phyloP scores from a whole-genome alignment of 169 alveolate species.

The Fabrea salina region DNA sequence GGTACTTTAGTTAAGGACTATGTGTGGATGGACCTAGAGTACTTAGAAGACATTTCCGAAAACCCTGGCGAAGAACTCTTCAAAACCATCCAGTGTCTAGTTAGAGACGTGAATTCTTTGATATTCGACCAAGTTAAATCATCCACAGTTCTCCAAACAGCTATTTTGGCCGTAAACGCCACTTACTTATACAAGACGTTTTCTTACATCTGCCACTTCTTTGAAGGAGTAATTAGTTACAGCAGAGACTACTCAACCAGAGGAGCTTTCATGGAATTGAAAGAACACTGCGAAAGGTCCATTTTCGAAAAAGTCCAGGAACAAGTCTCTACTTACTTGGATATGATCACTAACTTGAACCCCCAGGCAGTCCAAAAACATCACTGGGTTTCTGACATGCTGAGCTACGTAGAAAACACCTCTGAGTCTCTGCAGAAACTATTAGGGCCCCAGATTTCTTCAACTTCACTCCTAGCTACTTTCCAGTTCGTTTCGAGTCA shows the following conservation, averaged over 20 bases:
- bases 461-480: constrained; percentile 25
- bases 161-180: constrained; percentile 25
- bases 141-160: constrained; percentile 21
- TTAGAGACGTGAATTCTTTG: not conserved
- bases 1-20: not conserved
- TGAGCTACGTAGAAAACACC: not conserved
- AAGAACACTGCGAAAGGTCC: constrained; percentile 24
- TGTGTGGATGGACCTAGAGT: constrained; percentile 7
- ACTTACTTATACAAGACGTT: constrained; percentile 6
- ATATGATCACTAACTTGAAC: not conserved
- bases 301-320: constrained; percentile 7
- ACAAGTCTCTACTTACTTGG: not conserved
- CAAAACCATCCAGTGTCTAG: constrained; percentile 8
- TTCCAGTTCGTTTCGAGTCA: constrained; percentile 16
- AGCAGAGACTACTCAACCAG: constrained; percentile 26
- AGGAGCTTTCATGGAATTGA: constrained; percentile 23
- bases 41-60: not conserved
- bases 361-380: not conserved
- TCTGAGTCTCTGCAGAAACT: constrained; percentile 11
- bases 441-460: not conserved
- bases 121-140: not conserved
- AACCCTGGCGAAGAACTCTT: constrained; percentile 25
- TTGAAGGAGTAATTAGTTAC: not conserved
- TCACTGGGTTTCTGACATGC: constrained; percentile 7
- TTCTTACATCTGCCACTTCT: not conserved